A percentile compares a stretch with the other conserved stretches of the same genome.
Evolutionary conservation across 495 filamentous ascomycete species (phyloP).

Genomic region (Hypomontagnella submonticulosa): DNA sequence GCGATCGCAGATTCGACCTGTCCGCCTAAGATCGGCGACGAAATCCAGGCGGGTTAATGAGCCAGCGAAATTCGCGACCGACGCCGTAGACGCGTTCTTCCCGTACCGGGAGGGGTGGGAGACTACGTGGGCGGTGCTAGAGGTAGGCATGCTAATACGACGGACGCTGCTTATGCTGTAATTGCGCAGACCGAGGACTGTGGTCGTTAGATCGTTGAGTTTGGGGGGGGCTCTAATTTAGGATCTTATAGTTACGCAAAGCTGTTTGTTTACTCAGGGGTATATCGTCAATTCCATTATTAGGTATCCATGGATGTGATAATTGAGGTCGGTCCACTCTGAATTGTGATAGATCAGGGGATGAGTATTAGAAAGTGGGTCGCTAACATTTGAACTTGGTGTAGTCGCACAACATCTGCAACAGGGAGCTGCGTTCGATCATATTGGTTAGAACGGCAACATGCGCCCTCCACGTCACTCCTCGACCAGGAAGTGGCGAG

Average conservation of each 20-base stretch:
- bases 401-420: slow-evolving; percentile 14
- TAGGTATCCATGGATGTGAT: too few relatives aligned
- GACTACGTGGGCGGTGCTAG: slow-evolving; percentile 1
- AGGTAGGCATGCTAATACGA: slow-evolving; percentile 1
- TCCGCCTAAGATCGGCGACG: background rate
- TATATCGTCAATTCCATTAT: too few relatives aligned
- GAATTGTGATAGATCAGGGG: too few relatives aligned
- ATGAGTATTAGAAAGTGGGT: too few relatives aligned
- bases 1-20: slow-evolving; percentile 1
- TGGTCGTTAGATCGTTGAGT: slow-evolving; percentile 14
- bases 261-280: too few relatives aligned
- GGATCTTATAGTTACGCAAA: background rate
- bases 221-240: slow-evolving; percentile 13
- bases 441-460: slow-evolving; percentile 18
- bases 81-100: slow-evolving; percentile 9
- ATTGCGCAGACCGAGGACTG: slow-evolving; percentile 3
- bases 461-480: slow-evolving; percentile 9
- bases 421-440: background rate
- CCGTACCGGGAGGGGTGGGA: slow-evolving; percentile 5
- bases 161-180: slow-evolving; percentile 6
- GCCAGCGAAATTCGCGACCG: background rate
- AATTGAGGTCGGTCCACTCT: too few relatives aligned
- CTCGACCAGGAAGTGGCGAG: background rate
- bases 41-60: slow-evolving; percentile 1
- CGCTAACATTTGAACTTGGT: background rate